Evolutionary conservation across 1,139 yeast genomes (phyloP), one percentile per base, ranked within the genome.

Genomic region (Pneumocystis canis): DNA sequence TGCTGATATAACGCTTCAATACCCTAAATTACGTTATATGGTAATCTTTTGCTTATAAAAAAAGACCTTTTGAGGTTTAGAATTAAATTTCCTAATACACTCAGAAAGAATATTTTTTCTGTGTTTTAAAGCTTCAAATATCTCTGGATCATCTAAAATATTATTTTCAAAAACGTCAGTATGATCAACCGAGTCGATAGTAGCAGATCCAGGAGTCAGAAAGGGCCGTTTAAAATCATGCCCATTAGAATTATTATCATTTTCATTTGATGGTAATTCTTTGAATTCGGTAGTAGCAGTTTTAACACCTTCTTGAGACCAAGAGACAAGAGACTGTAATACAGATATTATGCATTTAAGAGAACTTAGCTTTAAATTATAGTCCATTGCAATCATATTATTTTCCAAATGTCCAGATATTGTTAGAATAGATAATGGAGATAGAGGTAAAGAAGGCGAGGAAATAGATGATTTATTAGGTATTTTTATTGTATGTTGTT

Each of bases 121-220:
- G 69, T 84, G 88, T 71, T 94, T 94, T 69, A 85, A 80, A 61
- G 79, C 83, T 69, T 92, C 97, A 73, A 92, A 92, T 72, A 89
- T 95, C 54, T 83, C 81, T 1, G 95, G 92, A 68, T 85, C 89
- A 71, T 87, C 95, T 33, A 20, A 18, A 20, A 14, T 16, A 18
- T 60, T 64, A n/a, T 65, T 65, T 7, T 64, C 62, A 54, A 53
- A 65, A 54, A 32, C 56, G n/a, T 32, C 25, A 11, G 59, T 20
- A 31, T 20, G 30, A 59, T 47, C 57, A 16, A 47, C 57, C 5
- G 62, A 37, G 7, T 58, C 53, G 4, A 28, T 25, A 20, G 47
- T 5, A 28, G 61, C 41, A 32, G 65, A 57, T n/a, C 58, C 54
- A 31, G 56, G 7, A 11, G n/a, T 28, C 5, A 47, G 16, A 1